phyloP scores from a whole-genome alignment of 371 early-diverging fungal genomes.

The Cladochytrium tenue region DNA sequence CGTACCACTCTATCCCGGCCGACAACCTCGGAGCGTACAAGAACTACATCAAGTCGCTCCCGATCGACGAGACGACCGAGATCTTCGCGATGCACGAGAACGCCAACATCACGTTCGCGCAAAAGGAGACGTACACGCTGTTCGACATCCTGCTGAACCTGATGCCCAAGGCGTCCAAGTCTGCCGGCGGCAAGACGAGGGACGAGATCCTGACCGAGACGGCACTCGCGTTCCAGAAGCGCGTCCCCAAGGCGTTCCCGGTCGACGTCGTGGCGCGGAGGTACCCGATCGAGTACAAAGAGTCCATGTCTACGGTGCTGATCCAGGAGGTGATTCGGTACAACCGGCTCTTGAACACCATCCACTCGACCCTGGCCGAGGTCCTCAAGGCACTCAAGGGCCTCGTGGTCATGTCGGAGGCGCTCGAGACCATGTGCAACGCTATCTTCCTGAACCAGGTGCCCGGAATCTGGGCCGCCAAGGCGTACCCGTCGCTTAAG shows the following conservation, averaged over 20 bases:
- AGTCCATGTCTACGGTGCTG: conserved; percentile 61
- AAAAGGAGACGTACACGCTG: conserved; percentile 54
- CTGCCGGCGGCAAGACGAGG: conserved; percentile 38
- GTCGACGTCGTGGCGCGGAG: conserved; percentile 43
- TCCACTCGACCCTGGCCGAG: conserved; percentile 51
- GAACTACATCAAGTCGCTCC: conserved; percentile 51
- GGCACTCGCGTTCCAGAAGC: conserved; percentile 38
- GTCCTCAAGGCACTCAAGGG: conserved; percentile 55
- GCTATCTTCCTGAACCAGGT: conserved; percentile 56
- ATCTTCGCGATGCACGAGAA: conserved; percentile 64
- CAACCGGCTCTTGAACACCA: conserved; percentile 47
- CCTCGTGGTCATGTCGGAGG: conserved; percentile 58
- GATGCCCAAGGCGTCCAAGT: conserved; percentile 48
- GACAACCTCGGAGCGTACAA: conserved; percentile 42
- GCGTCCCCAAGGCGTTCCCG: conserved; percentile 50
- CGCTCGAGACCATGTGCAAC: conserved; percentile 55
- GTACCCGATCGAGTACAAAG: conserved; percentile 59
- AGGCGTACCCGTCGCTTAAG: conserved; percentile 64
- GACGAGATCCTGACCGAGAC: conserved; percentile 51
- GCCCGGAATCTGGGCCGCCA: conserved; percentile 50
- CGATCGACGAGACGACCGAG: conserved; percentile 58
- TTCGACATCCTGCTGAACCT: conserved; percentile 52
- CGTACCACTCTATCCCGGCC: conserved; percentile 43
- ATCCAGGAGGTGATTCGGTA: conserved; percentile 62
- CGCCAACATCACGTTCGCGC: conserved; percentile 64